A percentile compares a stretch with the other conserved stretches of the same genome.
Evolutionary conservation across 1,284 basidiomycete species (phyloP).

Genomic region (Apiotrichum gracile): DNA sequence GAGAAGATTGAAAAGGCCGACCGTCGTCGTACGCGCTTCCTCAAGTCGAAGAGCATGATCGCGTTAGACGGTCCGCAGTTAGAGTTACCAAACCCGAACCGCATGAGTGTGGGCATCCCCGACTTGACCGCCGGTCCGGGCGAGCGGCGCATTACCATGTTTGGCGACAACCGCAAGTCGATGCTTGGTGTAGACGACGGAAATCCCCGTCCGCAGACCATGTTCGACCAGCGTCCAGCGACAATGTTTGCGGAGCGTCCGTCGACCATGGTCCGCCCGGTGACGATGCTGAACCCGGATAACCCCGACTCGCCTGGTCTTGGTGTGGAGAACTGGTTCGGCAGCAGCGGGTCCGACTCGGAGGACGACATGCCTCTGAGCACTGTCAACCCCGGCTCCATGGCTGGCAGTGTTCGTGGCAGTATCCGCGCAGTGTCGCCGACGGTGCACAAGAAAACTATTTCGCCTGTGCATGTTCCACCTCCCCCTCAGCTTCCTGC

Average conservation of each 20-base stretch:
- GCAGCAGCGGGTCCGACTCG: constrained; percentile 13
- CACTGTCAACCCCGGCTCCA: background rate
- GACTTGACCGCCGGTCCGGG: background rate
- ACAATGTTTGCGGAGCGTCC: no score
- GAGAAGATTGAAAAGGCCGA: constrained; percentile 6
- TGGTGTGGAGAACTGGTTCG: constrained; percentile 15
- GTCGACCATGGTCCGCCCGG: no score
- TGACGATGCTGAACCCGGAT: background rate
- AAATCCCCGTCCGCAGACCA: background rate
- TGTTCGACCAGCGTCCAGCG: constrained; percentile 6
- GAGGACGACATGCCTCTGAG: constrained; percentile 6
- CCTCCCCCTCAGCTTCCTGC: background rate
- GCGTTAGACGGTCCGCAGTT: background rate
- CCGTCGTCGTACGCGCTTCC: constrained; percentile 4
- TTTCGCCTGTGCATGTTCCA: background rate
- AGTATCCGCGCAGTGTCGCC: background rate
- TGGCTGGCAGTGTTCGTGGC: background rate
- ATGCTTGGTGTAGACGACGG: background rate
- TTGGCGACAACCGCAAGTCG: background rate
- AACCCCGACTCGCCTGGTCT: constrained; percentile 1
- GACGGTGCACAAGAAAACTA: constrained; percentile 4
- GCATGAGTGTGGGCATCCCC: background rate
- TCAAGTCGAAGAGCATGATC: background rate
- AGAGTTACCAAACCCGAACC: constrained; percentile 1
- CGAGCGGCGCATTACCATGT: background rate